These are phyloP conservation scores for Solanum bulbocastanum DNA, from an alignment of 257 asterid species.

Conservation along the genomic window DNA sequence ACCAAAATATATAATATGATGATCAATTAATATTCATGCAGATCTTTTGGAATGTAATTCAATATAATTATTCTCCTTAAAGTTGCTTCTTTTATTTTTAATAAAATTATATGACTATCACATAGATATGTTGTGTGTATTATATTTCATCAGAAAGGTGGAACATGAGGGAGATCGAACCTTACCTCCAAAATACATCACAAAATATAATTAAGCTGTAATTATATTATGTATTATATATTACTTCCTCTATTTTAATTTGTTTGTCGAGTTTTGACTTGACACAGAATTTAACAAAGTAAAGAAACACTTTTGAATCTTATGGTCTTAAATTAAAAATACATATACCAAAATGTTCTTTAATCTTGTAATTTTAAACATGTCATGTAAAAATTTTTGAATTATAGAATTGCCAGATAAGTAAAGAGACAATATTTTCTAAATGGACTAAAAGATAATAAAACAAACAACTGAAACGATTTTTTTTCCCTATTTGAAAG, in stretches of 20 bases:
- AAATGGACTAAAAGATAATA: too few species aligned
- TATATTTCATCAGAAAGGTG: too few species aligned
- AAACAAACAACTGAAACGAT: background rate
- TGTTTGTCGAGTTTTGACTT: background rate
- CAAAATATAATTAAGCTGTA: background rate
- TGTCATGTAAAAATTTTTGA: background rate
- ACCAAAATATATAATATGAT: background rate
- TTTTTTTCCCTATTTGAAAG: too few species aligned
- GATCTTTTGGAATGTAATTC: background rate
- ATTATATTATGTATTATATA: background rate
- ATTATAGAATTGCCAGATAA: too few species aligned
- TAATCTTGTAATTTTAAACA: accelerated
- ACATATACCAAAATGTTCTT: background rate
- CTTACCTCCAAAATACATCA: too few species aligned
- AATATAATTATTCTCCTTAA: background rate
- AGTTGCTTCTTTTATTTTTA: background rate
- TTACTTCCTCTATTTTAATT: background rate
- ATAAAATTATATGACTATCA: too few species aligned
- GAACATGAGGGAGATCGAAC: too few species aligned
- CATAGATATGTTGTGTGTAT: too few species aligned
- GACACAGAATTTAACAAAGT: background rate
- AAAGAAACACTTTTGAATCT: too few species aligned
- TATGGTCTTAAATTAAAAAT: too few species aligned
- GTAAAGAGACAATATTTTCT: too few species aligned
- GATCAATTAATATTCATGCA: background rate